Percentiles rank a stretch among this genome's conserved stretches.
Evolutionary conservation across 208 protist species (phyloP).

Genomic region (Phytomonas sp.): DNA sequence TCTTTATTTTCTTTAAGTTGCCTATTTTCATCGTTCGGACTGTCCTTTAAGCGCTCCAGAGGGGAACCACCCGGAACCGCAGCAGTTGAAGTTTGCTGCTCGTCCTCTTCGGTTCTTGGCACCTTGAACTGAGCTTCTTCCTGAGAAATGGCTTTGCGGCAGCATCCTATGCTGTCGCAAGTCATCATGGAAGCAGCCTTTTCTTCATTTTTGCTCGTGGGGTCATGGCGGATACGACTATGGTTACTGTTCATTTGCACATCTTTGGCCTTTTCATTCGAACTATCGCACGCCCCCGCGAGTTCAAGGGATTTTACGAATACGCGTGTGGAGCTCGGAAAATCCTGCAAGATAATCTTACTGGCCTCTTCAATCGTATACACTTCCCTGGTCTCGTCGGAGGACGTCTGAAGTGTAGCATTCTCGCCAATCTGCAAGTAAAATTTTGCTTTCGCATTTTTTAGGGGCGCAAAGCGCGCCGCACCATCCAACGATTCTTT

Average conservation of each 20-base stretch:
- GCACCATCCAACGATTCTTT: slow-evolving; percentile 13
- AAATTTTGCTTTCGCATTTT: slow-evolving; percentile 15
- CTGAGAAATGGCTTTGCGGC: not conserved
- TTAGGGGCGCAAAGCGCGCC: slow-evolving; percentile 14
- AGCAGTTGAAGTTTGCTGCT: no score
- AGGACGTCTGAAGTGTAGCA: not conserved
- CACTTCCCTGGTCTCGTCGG: slow-evolving; percentile 5
- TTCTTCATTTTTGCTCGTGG: no score
- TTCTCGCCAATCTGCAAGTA: slow-evolving; percentile 12
- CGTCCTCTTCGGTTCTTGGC: no score
- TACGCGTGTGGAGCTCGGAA: slow-evolving; percentile 25
- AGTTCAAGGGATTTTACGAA: slow-evolving; percentile 14
- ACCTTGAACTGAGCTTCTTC: no score
- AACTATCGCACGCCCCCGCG: no score
- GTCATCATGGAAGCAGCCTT: not conserved
- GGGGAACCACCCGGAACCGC: no score
- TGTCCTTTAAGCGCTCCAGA: no score
- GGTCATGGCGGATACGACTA: no score
- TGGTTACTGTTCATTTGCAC: no score
- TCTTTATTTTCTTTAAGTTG: slow-evolving; percentile 8
- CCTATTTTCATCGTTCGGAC: no score
- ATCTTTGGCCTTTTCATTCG: no score
- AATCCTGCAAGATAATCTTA: slow-evolving; percentile 33
- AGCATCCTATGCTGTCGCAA: not conserved
- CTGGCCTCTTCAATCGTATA: slow-evolving; percentile 19